Conservation (phyloP, 2,329 filamentous ascomycete species). For the Talaromyces albobiverticillius region DNA sequence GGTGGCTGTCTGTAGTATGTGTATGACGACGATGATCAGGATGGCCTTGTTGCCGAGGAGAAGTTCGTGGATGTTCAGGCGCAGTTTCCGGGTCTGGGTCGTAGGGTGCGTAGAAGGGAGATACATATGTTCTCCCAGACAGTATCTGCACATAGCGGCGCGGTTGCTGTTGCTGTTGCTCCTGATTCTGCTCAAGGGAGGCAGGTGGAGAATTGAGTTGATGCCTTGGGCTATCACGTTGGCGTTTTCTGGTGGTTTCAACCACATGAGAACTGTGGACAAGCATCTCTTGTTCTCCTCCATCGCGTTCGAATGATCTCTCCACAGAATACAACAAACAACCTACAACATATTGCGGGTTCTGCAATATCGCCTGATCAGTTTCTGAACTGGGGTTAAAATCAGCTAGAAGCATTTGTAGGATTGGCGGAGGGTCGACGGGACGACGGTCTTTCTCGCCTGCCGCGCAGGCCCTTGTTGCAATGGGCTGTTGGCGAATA, state of each 20-base stretch:
- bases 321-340: conserved; percentile 41
- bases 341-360: conserved; percentile 41
- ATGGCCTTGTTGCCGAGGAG: not conserved
- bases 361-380: conserved; percentile 38
- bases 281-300: conserved; percentile 16
- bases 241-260: conserved; percentile 11
- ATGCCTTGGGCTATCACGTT: conserved; percentile 19
- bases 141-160: conserved; percentile 27
- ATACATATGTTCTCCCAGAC: conserved; percentile 40
- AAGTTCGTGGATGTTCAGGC: conserved; percentile 32
- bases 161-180: not conserved
- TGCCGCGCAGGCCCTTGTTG: conserved; percentile 45
- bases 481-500: conserved; percentile 46
- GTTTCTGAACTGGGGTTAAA: conserved; percentile 38
- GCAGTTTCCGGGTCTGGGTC: conserved; percentile 44
- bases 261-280: conserved; percentile 15
- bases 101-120: conserved; percentile 40
- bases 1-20: conserved; percentile 13
- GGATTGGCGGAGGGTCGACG: conserved; percentile 47
- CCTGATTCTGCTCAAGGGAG: not conserved
- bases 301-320: conserved; percentile 13
- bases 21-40: not conserved
- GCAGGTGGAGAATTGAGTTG: not conserved
- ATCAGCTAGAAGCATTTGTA: conserved; percentile 45
- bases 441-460: conserved; percentile 46